A percentile compares a stretch with the other conserved stretches of the same genome.
These are phyloP conservation scores for Acanthamoeba polyphaga DNA, from an alignment of 208 protist species.

Conservation along the genomic window DNA sequence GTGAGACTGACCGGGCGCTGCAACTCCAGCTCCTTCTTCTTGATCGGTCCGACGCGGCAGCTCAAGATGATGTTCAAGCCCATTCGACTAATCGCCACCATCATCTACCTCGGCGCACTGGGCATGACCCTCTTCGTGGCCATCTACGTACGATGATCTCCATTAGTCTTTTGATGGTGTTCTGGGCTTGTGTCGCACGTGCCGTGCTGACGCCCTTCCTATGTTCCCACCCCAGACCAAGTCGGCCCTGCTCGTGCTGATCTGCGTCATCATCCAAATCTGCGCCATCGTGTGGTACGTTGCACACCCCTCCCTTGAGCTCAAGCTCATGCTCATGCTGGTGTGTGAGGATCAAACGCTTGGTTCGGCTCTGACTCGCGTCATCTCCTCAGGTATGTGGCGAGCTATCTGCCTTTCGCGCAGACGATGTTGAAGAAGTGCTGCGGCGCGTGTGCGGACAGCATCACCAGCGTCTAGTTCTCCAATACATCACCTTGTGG, in stretches of 20 bases:
- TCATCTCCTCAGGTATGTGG: neutral
- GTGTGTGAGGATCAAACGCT: no score
- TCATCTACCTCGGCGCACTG: slow-evolving; percentile 36
- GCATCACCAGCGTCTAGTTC: neutral
- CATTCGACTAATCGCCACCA: slow-evolving; percentile 13
- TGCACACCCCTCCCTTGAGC: neutral
- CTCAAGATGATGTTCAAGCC: slow-evolving; percentile 59
- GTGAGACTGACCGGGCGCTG: no score
- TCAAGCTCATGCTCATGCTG: no score
- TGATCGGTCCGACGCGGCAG: slow-evolving; percentile 13
- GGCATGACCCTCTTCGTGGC: slow-evolving; percentile 60
- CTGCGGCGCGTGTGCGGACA: slow-evolving; percentile 26
- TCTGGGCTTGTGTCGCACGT: neutral
- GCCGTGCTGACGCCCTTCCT: neutral
- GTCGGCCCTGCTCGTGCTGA: neutral
- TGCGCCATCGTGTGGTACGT: slow-evolving; percentile 57
- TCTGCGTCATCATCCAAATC: slow-evolving; percentile 53
- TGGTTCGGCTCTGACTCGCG: neutral
- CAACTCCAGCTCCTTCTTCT: slow-evolving; percentile 15
- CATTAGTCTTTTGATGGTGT: neutral
- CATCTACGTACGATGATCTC: slow-evolving; percentile 8
- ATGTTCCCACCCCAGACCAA: neutral
- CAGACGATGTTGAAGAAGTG: neutral
- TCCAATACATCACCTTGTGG: no score
- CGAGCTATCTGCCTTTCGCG: slow-evolving; percentile 29